phyloP scores from a whole-genome alignment of 2,329 filamentous ascomycete genomes.

The Penicillium sp. region DNA sequence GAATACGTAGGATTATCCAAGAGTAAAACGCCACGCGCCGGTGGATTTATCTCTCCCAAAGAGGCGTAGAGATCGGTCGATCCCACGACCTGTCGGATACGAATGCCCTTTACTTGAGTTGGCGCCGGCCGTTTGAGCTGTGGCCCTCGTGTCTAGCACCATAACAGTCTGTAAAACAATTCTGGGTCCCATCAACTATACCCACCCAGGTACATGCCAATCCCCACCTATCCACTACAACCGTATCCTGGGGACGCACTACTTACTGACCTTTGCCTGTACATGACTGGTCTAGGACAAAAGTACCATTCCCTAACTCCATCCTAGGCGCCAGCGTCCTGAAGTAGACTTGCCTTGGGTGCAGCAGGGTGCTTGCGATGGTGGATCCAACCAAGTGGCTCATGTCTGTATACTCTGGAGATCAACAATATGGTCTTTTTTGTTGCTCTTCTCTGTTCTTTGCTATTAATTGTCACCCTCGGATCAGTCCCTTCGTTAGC shows the following conservation, averaged over 20 bases:
- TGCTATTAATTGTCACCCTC: background rate
- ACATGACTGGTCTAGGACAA: background rate
- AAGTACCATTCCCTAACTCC: background rate
- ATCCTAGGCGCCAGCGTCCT: background rate
- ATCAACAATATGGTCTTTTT: background rate
- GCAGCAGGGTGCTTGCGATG: too few relatives aligned
- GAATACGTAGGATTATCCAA: background rate
- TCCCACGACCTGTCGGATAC: conserved; percentile 10
- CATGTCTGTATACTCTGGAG: background rate
- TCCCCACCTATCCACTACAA: background rate
- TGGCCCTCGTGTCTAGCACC: background rate
- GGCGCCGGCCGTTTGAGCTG: conserved; percentile 13
- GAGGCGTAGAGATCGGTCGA: conserved; percentile 9
- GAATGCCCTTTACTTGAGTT: conserved; percentile 15
- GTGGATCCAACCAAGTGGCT: background rate
- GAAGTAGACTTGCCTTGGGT: background rate
- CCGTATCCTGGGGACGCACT: background rate
- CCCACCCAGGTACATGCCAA: background rate
- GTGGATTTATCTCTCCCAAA: conserved; percentile 5
- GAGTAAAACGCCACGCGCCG: conserved; percentile 3
- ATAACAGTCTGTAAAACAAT: background rate
- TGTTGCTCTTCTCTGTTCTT: background rate
- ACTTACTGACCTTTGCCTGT: background rate
- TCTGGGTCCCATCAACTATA: background rate
- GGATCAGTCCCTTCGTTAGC: background rate